A percentile compares a stretch with the other conserved stretches of the same genome.
Conservation (phyloP, 371 early-diverging fungal species). For the Saksenaea oblongispora region DNA sequence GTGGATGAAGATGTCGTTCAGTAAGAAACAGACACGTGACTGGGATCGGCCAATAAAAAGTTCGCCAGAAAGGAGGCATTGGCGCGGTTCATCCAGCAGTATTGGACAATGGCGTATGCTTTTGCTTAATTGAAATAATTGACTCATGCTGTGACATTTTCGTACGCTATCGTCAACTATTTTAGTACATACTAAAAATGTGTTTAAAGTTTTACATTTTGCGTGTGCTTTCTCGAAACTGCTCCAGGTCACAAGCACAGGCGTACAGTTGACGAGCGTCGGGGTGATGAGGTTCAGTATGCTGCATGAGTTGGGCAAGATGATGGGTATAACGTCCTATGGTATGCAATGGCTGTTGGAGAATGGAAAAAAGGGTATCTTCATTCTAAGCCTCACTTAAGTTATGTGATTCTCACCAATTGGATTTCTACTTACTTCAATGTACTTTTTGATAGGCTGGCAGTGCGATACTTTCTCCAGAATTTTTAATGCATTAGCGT, state of each 20-base stretch:
- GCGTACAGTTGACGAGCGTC: slow-evolving; percentile 20
- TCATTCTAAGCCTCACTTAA: neutral
- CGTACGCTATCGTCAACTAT: slow-evolving; percentile 11
- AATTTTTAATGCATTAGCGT: slow-evolving; percentile 12
- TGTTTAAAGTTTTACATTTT: slow-evolving; percentile 13
- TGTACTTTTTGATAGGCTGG: slow-evolving; percentile 13
- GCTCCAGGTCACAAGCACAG: slow-evolving; percentile 11
- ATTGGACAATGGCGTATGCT: slow-evolving; percentile 19
- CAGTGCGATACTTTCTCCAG: slow-evolving; percentile 16
- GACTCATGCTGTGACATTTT: slow-evolving; percentile 16
- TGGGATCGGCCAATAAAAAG: slow-evolving; percentile 9
- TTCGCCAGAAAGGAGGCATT: slow-evolving; percentile 19
- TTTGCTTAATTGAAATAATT: slow-evolving; percentile 15
- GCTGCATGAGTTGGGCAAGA: slow-evolving; percentile 13
- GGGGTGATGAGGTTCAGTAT: slow-evolving; percentile 27
- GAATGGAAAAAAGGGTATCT: slow-evolving; percentile 13
- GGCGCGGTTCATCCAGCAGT: slow-evolving; percentile 20
- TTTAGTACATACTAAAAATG: neutral
- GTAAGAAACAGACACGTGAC: slow-evolving; percentile 19
- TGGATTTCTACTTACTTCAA: slow-evolving; percentile 18
- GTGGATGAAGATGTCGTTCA: slow-evolving; percentile 18
- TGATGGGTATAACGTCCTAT: slow-evolving; percentile 19
- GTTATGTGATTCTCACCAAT: too few relatives aligned
- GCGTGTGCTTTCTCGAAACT: slow-evolving; percentile 12
- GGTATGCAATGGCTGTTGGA: slow-evolving; percentile 18